These are phyloP conservation scores for Madurella mycetomatis DNA, from an alignment of 2,329 filamentous ascomycete species.

Conservation along the genomic window DNA sequence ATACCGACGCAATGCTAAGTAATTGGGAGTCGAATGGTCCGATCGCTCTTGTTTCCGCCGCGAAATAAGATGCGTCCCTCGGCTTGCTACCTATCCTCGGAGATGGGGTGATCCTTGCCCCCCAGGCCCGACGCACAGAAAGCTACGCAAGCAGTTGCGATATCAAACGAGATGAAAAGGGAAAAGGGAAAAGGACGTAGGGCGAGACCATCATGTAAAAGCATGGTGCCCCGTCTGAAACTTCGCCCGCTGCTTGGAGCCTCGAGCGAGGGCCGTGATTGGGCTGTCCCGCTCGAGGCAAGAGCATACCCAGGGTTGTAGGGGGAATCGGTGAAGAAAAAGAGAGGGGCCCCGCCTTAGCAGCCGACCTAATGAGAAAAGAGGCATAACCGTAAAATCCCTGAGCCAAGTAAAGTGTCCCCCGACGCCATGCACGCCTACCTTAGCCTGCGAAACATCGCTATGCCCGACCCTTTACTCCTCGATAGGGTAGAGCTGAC, in stretches of 20 bases:
- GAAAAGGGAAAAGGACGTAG: no score
- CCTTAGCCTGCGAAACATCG: slow-evolving; percentile 13
- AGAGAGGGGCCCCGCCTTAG: not conserved
- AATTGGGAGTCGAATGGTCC: not conserved
- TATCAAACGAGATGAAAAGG: no score
- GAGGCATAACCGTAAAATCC: not conserved
- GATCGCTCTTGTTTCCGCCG: not conserved
- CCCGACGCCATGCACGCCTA: slow-evolving; percentile 22
- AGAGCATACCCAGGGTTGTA: no score
- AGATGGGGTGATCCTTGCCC: not conserved
- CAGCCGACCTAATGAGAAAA: slow-evolving; percentile 1
- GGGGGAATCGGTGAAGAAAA: not conserved
- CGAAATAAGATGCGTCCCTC: not conserved
- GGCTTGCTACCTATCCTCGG: not conserved
- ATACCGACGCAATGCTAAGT: slow-evolving; percentile 1
- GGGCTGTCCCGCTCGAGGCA: no score
- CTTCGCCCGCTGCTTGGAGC: no score
- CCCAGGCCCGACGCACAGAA: no score
- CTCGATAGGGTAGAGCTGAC: slow-evolving; percentile 81
- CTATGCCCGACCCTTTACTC: slow-evolving; percentile 39
- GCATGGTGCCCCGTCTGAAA: no score
- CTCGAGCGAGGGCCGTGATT: no score
- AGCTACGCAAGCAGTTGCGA: no score
- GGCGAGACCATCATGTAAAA: no score
- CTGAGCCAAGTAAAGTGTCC: slow-evolving; percentile 10